Evolutionary conservation across 768 basidiomycete species (phyloP).

Genomic region (Mycena indigotica): DNA sequence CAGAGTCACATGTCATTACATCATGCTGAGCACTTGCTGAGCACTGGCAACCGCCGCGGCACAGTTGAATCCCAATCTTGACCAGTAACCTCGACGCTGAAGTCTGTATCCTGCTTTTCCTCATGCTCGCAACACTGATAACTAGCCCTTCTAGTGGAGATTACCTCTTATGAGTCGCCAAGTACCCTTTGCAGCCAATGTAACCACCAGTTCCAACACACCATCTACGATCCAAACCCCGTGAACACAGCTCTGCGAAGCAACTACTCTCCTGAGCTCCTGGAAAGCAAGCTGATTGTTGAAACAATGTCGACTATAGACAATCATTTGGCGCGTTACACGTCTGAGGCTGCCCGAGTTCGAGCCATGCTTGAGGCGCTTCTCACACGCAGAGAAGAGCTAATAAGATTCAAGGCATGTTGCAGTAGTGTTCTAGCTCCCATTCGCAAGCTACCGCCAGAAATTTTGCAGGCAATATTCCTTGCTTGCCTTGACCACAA

Average conservation of each 20-base stretch:
- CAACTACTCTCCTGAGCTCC: constrained; percentile 11
- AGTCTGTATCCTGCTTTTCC: neutral
- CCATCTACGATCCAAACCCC: neutral
- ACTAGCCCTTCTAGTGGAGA: neutral
- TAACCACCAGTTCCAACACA: constrained; percentile 9
- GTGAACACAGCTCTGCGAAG: constrained; percentile 1
- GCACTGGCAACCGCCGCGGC: neutral
- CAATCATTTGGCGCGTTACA: constrained; percentile 5
- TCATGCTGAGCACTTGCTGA: neutral
- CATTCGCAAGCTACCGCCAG: constrained; percentile 16
- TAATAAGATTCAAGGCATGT: constrained; percentile 9
- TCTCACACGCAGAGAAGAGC: neutral
- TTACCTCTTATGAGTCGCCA: neutral
- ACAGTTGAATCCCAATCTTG: neutral
- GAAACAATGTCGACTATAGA: constrained; percentile 1
- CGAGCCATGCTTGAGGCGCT: constrained; percentile 10
- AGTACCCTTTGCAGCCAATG: constrained; percentile 9
- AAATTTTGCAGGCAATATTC: constrained; percentile 16
- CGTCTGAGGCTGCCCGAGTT: constrained; percentile 13
- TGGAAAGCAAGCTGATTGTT: neutral
- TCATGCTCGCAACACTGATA: neutral
- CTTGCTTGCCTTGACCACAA: neutral
- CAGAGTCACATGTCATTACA: no score
- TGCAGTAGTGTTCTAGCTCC: constrained; percentile 11
- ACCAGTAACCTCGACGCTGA: neutral